phyloP scores from a whole-genome alignment of 73 alveolate species.

The Uronychia setigera region DNA sequence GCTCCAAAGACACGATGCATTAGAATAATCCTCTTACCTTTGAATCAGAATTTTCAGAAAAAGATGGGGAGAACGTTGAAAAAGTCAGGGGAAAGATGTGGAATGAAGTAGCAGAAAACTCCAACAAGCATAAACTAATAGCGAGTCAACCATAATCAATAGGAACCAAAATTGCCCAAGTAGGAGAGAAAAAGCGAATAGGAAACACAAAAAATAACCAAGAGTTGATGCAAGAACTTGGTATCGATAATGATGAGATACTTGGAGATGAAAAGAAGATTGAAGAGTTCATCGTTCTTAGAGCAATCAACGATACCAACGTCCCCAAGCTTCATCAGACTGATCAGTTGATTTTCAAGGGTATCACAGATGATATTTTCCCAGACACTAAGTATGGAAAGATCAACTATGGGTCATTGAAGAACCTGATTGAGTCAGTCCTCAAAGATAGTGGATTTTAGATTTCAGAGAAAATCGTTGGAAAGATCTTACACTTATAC shows the following conservation, averaged over 20 bases:
- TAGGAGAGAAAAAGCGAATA: slow-evolving; percentile 36
- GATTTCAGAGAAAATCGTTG: slow-evolving; percentile 71
- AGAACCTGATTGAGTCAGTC: slow-evolving; percentile 76
- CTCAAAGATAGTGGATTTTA: slow-evolving; percentile 67
- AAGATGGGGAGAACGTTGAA: neutral
- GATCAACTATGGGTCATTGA: slow-evolving; percentile 74
- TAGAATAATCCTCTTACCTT: neutral
- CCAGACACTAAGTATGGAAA: slow-evolving; percentile 70
- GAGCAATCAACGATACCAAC: slow-evolving; percentile 88
- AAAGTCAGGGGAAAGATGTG: neutral
- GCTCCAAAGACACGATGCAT: slow-evolving; percentile 11
- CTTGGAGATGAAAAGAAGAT: slow-evolving; percentile 52
- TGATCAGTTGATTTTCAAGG: slow-evolving; percentile 76
- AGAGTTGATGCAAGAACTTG: slow-evolving; percentile 60
- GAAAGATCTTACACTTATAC: slow-evolving; percentile 81
- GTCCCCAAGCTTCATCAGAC: slow-evolving; percentile 81
- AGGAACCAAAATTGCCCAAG: slow-evolving; percentile 5
- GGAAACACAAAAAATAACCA: slow-evolving; percentile 25
- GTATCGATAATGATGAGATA: slow-evolving; percentile 52
- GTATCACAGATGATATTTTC: slow-evolving; percentile 84
- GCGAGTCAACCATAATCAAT: neutral
- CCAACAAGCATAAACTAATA: neutral
- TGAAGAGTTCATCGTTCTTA: slow-evolving; percentile 69
- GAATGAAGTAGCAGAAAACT: neutral
- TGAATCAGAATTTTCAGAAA: slow-evolving; percentile 7